These are phyloP conservation scores for Achaetomium macrosporum DNA, from an alignment of 2,329 filamentous ascomycete species.

Conservation along the genomic window DNA sequence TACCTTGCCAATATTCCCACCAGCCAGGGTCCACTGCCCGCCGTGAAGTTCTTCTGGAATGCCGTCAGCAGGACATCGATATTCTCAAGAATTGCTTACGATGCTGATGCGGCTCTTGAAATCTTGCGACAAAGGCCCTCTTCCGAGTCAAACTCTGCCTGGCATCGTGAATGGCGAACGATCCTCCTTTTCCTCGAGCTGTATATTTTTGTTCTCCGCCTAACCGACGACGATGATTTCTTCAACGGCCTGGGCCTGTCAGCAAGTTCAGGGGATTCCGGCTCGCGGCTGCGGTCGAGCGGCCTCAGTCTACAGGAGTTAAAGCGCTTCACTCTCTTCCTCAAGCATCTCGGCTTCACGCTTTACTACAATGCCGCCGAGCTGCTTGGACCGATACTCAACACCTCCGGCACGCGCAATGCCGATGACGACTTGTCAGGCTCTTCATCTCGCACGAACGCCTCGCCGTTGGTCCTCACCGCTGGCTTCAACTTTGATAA, in stretches of 20 bases:
- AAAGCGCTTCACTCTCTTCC: constrained; percentile 67
- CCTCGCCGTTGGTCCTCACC: constrained; percentile 37
- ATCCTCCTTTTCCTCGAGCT: constrained; percentile 88
- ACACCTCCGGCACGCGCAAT: not conserved
- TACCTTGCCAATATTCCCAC: constrained; percentile 66
- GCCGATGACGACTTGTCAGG: constrained; percentile 1
- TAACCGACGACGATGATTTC: constrained; percentile 97
- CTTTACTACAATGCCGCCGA: constrained; percentile 79
- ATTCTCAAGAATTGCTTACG: constrained; percentile 30
- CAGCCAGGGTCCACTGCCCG: constrained; percentile 45
- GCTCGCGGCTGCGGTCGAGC: constrained; percentile 51
- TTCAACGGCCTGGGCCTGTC: constrained; percentile 53
- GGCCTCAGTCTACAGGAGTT: constrained; percentile 68
- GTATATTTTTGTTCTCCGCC: constrained; percentile 84
- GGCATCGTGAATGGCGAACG: constrained; percentile 74
- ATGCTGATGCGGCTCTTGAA: constrained; percentile 27
- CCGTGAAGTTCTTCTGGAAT: constrained; percentile 82
- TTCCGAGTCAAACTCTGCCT: constrained; percentile 28
- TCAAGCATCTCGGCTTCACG: constrained; percentile 87
- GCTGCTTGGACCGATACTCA: constrained; percentile 30
- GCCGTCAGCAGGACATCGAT: constrained; percentile 43
- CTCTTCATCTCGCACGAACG: constrained; percentile 15
- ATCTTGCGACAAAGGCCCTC: constrained; percentile 24
- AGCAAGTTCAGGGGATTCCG: constrained; percentile 34
- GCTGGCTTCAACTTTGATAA: constrained; percentile 71